Base-by-base conservation (phyloP, 768 basidiomycete species). In the Mycena leptocephala region DNA sequence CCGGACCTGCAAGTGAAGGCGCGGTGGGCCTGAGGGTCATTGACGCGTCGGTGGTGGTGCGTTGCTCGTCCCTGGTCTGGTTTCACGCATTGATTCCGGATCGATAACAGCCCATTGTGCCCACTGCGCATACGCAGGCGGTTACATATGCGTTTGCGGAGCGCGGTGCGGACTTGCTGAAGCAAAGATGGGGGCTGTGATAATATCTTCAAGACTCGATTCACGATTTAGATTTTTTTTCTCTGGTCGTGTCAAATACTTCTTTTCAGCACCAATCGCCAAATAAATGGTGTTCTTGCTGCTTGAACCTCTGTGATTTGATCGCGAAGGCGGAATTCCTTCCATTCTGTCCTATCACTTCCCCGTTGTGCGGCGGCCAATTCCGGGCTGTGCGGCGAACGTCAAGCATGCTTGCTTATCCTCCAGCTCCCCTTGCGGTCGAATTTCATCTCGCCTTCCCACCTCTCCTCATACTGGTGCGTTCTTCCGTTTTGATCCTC, bases 161-260 rank as follows among this genome's bases (percentile, higher is more conserved):
- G 13, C 37, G 61, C 7, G 61, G 61, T 41, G 61, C 61, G 20
- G 61, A 62, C 20, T 7, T 62, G 24, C n/a, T 62, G 24, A 62
- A 62, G 61, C 37, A 62, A 24, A 10, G 24, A 39, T 62, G 61
- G 61, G 43, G 43, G 53, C 53, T 55, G 53, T 55, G 28, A 55
- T 55, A 30, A 46, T 41, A 10, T 56, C 51, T 55, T 37, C 66
- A 68, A 68, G 24, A 37, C 33, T 68, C 53, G 32, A 56, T 68
- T 68, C 33, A 33, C 64, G 46, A 30, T 53, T 68, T 68, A 9
- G 24, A 68, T n/a, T n/a, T n/a, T n/a, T n/a, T n/a, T n/a, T 68
- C 0, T 56, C 66, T 66, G 65, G 22, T 51, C 65, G 53, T 68
- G 66, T 68, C 51, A n/a, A 56, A 56, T 37, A 37, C 32, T 68